Conservation (phyloP, 169 alveolate species). For the Plasmodium gallinaceum region DNA sequence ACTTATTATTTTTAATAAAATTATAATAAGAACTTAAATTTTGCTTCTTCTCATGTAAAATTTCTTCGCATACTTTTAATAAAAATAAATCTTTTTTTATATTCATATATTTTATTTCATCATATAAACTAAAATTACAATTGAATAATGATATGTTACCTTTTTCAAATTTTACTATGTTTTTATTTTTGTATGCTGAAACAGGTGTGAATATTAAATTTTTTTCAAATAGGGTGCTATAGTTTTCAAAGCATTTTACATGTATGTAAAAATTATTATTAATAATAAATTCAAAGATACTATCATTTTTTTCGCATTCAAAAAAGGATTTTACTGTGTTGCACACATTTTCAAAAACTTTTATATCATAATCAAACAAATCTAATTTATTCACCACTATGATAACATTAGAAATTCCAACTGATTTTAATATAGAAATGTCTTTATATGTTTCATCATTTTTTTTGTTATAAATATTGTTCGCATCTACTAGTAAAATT, state of each 20-base stretch:
- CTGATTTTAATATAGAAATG: conserved; percentile 77
- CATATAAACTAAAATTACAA: conserved; percentile 32
- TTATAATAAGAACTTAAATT: conserved; percentile 28
- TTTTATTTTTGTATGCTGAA: conserved; percentile 70
- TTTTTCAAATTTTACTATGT: conserved; percentile 59
- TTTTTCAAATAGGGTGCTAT: conserved; percentile 3
- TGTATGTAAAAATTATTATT: conserved; percentile 42
- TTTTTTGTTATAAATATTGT: conserved; percentile 79
- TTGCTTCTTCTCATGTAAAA: conserved; percentile 12
- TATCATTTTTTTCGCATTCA: conserved; percentile 29
- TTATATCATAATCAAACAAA: conserved; percentile 74
- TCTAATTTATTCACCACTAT: conserved; percentile 84
- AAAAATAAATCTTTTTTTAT: conserved; percentile 54
- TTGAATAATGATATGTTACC: conserved; percentile 29
- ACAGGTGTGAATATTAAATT: conserved; percentile 46
- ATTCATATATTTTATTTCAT: conserved; percentile 68
- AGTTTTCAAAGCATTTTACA: neutral
- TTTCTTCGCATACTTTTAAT: conserved; percentile 41
- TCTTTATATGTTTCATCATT: conserved; percentile 79
- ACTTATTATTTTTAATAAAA: conserved; percentile 26
- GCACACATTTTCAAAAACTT: conserved; percentile 61
- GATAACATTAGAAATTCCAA: conserved; percentile 81
- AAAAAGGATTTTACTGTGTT: conserved; percentile 43
- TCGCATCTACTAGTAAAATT: conserved; percentile 81
- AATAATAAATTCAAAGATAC: conserved; percentile 69